Percentiles rank a stretch among this genome's conserved stretches.
Conservation (phyloP, 768 basidiomycete genomes). For the Tephrocybe sp. region DNA sequence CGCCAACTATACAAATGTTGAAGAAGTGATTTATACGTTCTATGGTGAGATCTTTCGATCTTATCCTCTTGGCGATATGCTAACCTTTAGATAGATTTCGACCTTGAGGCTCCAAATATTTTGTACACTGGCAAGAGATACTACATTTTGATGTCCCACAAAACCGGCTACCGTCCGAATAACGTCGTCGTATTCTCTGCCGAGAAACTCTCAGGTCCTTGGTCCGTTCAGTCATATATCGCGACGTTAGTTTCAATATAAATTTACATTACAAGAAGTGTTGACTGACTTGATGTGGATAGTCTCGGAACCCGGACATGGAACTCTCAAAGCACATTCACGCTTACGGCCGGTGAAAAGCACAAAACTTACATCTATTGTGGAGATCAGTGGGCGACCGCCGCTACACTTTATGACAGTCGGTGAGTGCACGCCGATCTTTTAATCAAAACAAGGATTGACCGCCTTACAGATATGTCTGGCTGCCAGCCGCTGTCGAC, state of each 20-base stretch:
- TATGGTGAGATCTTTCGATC: constrained; percentile 13
- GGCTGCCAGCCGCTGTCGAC: constrained; percentile 24
- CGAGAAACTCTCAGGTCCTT: constrained; percentile 20
- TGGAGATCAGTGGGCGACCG: constrained; percentile 11
- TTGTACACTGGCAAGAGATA: constrained; percentile 22
- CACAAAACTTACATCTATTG: constrained; percentile 10
- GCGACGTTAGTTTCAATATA: constrained; percentile 15
- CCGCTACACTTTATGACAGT: constrained; percentile 10
- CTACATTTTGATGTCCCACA: constrained; percentile 27
- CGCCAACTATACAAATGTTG: constrained; percentile 21
- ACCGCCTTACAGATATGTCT: constrained; percentile 16
- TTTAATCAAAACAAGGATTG: not conserved
- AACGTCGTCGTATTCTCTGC: constrained; percentile 23
- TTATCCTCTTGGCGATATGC: not conserved
- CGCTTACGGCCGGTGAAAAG: constrained; percentile 11
- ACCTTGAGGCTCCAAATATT: constrained; percentile 23
- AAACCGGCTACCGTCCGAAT: constrained; percentile 27
- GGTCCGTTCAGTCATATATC: constrained; percentile 23
- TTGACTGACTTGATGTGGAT: not conserved
- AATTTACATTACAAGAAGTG: not conserved
- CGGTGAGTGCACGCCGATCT: constrained; percentile 1
- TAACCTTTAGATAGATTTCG: constrained; percentile 16
- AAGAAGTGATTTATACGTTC: constrained; percentile 25
- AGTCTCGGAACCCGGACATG: constrained; percentile 18
- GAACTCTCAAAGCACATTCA: constrained; percentile 23